Evolutionary conservation across 2,329 filamentous ascomycete genomes (phyloP).

Genomic region (Pseudogymnoascus sp.): DNA sequence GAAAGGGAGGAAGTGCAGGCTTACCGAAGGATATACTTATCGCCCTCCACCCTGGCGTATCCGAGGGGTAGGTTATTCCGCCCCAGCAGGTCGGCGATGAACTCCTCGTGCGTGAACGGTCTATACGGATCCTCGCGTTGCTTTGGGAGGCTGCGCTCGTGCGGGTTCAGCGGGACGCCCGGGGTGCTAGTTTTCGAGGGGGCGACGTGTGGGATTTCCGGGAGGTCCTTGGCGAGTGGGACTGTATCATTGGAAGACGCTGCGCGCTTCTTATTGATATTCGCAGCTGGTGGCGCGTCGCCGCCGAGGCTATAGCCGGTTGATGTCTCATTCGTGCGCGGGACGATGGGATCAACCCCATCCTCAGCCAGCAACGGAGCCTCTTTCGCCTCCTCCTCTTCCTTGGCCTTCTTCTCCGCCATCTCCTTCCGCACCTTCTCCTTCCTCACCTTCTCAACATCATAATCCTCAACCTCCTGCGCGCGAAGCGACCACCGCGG

Average conservation of each 20-base stretch:
- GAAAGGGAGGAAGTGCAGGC: slow-evolving; percentile 21
- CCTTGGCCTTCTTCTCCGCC: slow-evolving; percentile 33
- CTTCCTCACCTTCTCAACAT: slow-evolving; percentile 32
- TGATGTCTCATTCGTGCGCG: background rate
- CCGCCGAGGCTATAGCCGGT: background rate
- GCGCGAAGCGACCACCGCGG: slow-evolving; percentile 38
- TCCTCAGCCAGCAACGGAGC: slow-evolving; percentile 1
- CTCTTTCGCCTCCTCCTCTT: slow-evolving; percentile 22
- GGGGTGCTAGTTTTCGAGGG: background rate
- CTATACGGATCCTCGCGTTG: background rate
- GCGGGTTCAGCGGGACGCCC: background rate
- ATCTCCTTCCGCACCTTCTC: slow-evolving; percentile 27
- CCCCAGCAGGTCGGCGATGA: slow-evolving; percentile 36
- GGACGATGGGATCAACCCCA: background rate
- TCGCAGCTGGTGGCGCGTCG: background rate
- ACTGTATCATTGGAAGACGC: background rate
- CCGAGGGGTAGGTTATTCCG: slow-evolving; percentile 42
- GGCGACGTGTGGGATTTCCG: slow-evolving; percentile 4
- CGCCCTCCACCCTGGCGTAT: slow-evolving; percentile 38
- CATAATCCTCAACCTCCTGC: slow-evolving; percentile 36
- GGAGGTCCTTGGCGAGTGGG: background rate
- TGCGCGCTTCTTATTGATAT: background rate
- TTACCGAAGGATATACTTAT: slow-evolving; percentile 56
- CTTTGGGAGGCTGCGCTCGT: background rate
- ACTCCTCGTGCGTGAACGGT: slow-evolving; percentile 45